Evolutionary conservation across 305 asterid species (phyloP).

Genomic region (Withania somnifera): DNA sequence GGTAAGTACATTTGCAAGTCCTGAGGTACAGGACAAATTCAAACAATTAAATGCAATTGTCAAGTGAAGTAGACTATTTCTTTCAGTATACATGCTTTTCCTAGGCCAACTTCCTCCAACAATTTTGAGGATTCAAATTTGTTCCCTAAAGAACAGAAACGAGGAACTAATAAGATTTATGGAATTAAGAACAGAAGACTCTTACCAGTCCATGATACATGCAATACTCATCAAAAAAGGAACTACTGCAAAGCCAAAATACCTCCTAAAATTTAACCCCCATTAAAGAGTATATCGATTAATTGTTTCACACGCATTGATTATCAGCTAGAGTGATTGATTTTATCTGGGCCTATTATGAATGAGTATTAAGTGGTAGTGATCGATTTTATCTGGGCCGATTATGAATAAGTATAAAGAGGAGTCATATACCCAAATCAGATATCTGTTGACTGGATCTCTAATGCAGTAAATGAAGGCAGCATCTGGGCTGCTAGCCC

Average conservation of each 20-base stretch:
- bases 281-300: background rate
- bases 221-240: background rate
- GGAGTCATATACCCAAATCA: background rate
- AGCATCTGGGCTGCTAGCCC: background rate
- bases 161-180: background rate
- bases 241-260: background rate
- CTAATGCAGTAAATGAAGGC: background rate
- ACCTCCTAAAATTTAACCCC: background rate
- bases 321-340: background rate
- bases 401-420: background rate
- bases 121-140: background rate
- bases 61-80: background rate
- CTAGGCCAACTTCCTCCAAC: background rate
- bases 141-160: background rate
- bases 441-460: background rate
- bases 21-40: background rate
- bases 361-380: background rate
- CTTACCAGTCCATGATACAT: background rate
- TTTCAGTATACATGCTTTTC: background rate
- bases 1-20: constrained; percentile 5
- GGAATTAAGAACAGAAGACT: background rate
- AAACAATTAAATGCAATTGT: background rate
- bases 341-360: background rate
- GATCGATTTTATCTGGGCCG: background rate
- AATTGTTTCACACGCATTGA: background rate